Conservation (phyloP, 805 yeast species). For the Yueomyces sp. region DNA sequence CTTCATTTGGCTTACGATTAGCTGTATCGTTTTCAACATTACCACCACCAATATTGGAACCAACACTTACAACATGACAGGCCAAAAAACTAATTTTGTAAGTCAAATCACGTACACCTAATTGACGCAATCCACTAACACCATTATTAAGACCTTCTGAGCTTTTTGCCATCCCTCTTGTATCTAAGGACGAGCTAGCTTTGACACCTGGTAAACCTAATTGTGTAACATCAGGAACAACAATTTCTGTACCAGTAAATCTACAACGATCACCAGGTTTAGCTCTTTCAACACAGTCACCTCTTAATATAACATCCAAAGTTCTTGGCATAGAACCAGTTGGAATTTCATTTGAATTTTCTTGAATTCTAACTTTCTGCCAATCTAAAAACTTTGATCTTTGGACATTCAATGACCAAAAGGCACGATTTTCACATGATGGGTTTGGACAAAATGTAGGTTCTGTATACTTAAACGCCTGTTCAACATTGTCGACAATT, state of each 20-base stretch:
- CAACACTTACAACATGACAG: slow-evolving; percentile 68
- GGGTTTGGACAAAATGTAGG: slow-evolving; percentile 87
- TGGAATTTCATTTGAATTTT: slow-evolving; percentile 91
- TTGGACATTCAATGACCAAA: slow-evolving; percentile 72
- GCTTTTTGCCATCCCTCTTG: slow-evolving; percentile 29
- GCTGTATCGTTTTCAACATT: neutral
- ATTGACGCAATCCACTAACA: slow-evolving; percentile 72
- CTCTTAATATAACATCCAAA: slow-evolving; percentile 79
- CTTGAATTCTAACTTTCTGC: slow-evolving; percentile 94
- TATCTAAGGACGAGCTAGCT: slow-evolving; percentile 67
- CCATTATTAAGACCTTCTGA: slow-evolving; percentile 67
- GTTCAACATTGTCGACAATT: slow-evolving; percentile 78
- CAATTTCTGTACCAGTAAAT: slow-evolving; percentile 90
- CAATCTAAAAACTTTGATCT: slow-evolving; percentile 88
- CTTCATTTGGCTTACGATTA: neutral
- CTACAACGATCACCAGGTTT: slow-evolving; percentile 95
- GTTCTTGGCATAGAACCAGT: slow-evolving; percentile 99
- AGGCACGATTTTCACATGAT: slow-evolving; percentile 71
- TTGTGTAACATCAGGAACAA: slow-evolving; percentile 88
- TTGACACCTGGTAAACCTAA: slow-evolving; percentile 91
- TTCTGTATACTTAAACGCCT: slow-evolving; percentile 83
- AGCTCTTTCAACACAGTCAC: slow-evolving; percentile 89
- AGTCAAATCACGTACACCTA: slow-evolving; percentile 92
- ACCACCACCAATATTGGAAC: slow-evolving; percentile 14
- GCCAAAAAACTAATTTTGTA: slow-evolving; percentile 86